Evolutionary conservation across 257 asterid species (phyloP), one percentile per base, ranked within the genome.

Genomic region (Handroanthus guayacan): DNA sequence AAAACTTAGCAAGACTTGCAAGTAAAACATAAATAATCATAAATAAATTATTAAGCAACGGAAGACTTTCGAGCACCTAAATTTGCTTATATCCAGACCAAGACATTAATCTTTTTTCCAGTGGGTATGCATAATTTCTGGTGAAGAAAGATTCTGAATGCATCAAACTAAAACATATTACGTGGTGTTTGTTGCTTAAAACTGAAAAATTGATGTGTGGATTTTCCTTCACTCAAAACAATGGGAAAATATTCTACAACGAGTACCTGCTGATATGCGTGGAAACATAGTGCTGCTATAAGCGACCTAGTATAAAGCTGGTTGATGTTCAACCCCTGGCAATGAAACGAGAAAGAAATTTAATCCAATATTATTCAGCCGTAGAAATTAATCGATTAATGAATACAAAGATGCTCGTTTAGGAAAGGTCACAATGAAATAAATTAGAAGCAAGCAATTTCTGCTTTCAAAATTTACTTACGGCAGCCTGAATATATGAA

Each of bases 281-380:
- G 99, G 93, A 94, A 94, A 95, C 97, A 89, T 55, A 92, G 95
- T 69, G 97, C 99, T 74, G 96, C 97, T 51, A 94, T 7, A 75
- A 94, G 85, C n/a, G 97, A 92, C 72, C 91, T 87, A 41, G 86
- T 83, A 92, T 84, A 89, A 9, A 92, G 71, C 83, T 92, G 93
- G 57, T 81, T 86, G 82, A 92, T 87, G 81, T 92, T 86, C 82
- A 90, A 41, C 43, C 97, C 97, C 99, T 92, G 88, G 72, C 18
- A 74, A 75, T 0, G 37, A 56, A 63, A 54, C 5, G 0, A 41
- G 45, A 11, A 51, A 70, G 43, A 31, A 55, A n/a, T 8, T 6
- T 9, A 75, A 16, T 62, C 48, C 16, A 1, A 41, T 38, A 34
- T 41, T 13, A 20, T 54, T 67, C 75, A 62, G 48, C 20, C 57